Evolutionary conservation across 495 filamentous ascomycete species (phyloP), one percentile per base, ranked within the genome.

Genomic region (Aspergillus homomorphus): DNA sequence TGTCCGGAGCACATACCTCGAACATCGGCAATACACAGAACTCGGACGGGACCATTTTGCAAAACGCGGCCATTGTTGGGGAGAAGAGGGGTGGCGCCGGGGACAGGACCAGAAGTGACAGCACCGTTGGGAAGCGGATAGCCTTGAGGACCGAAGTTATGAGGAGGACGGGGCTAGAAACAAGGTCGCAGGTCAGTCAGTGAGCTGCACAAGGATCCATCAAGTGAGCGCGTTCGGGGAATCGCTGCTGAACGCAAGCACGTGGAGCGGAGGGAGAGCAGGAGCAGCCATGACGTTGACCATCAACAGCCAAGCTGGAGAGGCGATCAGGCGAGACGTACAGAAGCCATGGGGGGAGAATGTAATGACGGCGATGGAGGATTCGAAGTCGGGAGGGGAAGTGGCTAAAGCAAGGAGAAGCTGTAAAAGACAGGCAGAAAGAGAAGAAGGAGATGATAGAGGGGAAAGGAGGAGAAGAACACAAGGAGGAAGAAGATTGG

Each of bases 21-120:
- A 62, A 99, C 93, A 76, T 99, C 95, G 20, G 95, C 95, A 76
- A 99, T 88, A 75, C 95, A 98, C 55, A 99, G 81, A 51, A 99
- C 86, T 71, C 94, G 83, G 56, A 85, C 87, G 45, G 87, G 87
- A 26, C 90, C 92, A 49, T 84, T 88, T 74, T 98, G 91, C 65
- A 96, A 85, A 48, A 99, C 74, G 61, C 84, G 78, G 59, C 83
- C 85, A 72, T 85, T 87, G 73, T 85, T 89, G 51, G 80, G 86
- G 58, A 83, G 82, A 55, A 83, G 79, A 63, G 81, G 79, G 53
- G 74, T 74, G 55, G 77, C 75, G 58, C 78, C 78, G 60, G 81
- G 78, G 12, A 80, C 75, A 59, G 80, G 78, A 59, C 75, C 76
- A 28, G 71, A 53, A 54, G 48, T 15, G 14, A 51, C 24, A 28